Conservation (phyloP, 805 yeast species). For the Metschnikowia picachoensis region DNA sequence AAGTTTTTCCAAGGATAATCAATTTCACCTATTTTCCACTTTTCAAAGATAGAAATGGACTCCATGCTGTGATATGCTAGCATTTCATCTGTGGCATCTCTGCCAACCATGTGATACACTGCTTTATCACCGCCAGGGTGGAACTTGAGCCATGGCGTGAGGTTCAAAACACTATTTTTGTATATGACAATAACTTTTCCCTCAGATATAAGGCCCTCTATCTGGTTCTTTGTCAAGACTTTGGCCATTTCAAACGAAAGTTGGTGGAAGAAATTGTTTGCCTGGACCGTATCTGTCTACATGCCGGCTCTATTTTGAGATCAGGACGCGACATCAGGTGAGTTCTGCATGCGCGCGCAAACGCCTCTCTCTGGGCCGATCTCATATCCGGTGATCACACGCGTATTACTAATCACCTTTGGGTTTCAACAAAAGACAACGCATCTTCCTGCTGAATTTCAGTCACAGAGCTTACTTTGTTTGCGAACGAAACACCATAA, state of each 20-base stretch:
- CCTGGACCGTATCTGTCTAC: not conserved
- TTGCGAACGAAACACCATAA: constrained; percentile 81
- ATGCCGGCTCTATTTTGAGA: not conserved
- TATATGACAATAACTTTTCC: constrained; percentile 74
- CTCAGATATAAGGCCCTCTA: constrained; percentile 55
- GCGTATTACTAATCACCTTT: constrained; percentile 21
- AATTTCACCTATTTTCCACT: constrained; percentile 63
- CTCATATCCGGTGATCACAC: not conserved
- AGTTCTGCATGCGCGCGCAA: constrained; percentile 2
- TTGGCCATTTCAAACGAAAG: constrained; percentile 4
- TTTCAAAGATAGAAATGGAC: constrained; percentile 47
- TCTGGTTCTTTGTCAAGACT: constrained; percentile 28
- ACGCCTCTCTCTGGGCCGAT: not conserved
- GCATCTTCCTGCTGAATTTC: constrained; percentile 74
- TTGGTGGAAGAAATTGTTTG: not conserved
- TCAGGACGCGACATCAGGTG: constrained; percentile 8
- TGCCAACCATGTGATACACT: constrained; percentile 76
- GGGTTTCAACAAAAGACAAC: constrained; percentile 76
- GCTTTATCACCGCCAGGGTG: constrained; percentile 94
- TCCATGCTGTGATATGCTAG: constrained; percentile 71
- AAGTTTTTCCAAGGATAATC: constrained; percentile 67
- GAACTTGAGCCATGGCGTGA: constrained; percentile 63
- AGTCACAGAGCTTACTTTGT: constrained; percentile 74
- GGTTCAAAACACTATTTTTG: constrained; percentile 53
- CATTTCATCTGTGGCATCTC: constrained; percentile 92